These are phyloP conservation scores for Baudoinia panamericana DNA, from an alignment of 495 filamentous ascomycete genomes.

Conservation along the genomic window DNA sequence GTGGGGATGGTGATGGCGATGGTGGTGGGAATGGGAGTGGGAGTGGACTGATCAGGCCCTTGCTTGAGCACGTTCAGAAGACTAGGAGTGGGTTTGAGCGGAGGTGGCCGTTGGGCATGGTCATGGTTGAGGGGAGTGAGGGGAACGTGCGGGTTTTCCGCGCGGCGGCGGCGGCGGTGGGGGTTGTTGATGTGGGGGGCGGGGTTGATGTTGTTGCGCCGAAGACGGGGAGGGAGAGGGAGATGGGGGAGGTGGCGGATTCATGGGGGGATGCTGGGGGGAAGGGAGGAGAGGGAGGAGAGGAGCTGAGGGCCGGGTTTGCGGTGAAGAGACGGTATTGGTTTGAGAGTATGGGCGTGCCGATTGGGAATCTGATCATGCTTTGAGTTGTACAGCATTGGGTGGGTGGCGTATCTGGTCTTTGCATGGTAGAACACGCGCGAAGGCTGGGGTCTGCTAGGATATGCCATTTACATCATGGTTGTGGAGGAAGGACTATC, in stretches of 20 bases:
- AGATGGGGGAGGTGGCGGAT: background rate
- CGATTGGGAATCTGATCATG: constrained; percentile 69
- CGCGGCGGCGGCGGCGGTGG: constrained; percentile 60
- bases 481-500: too few relatives aligned
- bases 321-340: constrained; percentile 66
- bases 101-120: constrained; percentile 63
- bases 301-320: constrained; percentile 26
- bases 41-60: constrained; percentile 48
- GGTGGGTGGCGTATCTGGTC: too few relatives aligned
- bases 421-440: too few relatives aligned
- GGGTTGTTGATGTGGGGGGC: constrained; percentile 46
- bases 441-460: too few relatives aligned
- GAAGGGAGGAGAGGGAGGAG: constrained; percentile 1
- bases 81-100: constrained; percentile 59
- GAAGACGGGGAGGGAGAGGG: background rate
- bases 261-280: background rate
- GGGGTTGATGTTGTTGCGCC: constrained; percentile 3
- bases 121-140: constrained; percentile 63
- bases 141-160: constrained; percentile 48
- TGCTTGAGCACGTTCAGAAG: constrained; percentile 62
- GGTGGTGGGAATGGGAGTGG: too few relatives aligned
- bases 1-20: too few relatives aligned
- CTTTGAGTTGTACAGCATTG: constrained; percentile 39
- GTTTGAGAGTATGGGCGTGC: constrained; percentile 66
- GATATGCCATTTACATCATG: too few relatives aligned